Evolutionary conservation across 2,329 filamentous ascomycete species (phyloP), one percentile per base, ranked within the genome.

Genomic region (Penicillium sp.): DNA sequence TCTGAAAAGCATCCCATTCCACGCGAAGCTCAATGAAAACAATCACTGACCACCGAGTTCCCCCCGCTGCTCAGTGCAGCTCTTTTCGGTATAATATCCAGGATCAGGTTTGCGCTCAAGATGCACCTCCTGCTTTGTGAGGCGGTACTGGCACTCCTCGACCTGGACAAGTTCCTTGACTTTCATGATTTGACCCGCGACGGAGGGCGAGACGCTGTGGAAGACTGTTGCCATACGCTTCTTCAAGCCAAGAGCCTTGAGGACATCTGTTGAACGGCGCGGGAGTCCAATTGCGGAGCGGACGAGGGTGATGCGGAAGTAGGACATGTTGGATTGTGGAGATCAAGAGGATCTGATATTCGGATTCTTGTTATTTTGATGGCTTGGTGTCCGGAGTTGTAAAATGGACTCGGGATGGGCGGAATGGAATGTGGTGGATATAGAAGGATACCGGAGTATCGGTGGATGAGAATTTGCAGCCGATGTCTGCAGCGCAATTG

Each of bases 121-220:
- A 77, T 86, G 86, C 70, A 96, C 82, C 79, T 96, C 85, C 55
- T 78, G 76, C 71, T 86, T 84, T 8, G 82, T 87, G 76, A 91
- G 73, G 33, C 82, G 75, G 61, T 78, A 73, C 35, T 87, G 86
- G 44, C 96, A 91, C 78, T 96, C 92, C 65, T 86, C 81, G 36
- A 96, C 91, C 53, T 85, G 82, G 45, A 97, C 90, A 62, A 97
- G 81, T 78, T 97, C 93, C 81, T 97, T 97, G 68, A 97, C 91
- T 76, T 89, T 89, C 82, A 97, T 89, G 70, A 97, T 91, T 80
- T 96, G 91, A 72, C 93, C 93, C 10, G 93, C 93, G 61, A 91
- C 86, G 66, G 91, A 87, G 42, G 87, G 86, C 61, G 84, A 84
- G 61, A 96, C 91, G 38, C 90, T 89, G 77, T 96, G 89, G 82